These are phyloP conservation scores for Stephania japonica DNA, from an alignment of 164 flowering plant genomes.

Conservation along the genomic window DNA sequence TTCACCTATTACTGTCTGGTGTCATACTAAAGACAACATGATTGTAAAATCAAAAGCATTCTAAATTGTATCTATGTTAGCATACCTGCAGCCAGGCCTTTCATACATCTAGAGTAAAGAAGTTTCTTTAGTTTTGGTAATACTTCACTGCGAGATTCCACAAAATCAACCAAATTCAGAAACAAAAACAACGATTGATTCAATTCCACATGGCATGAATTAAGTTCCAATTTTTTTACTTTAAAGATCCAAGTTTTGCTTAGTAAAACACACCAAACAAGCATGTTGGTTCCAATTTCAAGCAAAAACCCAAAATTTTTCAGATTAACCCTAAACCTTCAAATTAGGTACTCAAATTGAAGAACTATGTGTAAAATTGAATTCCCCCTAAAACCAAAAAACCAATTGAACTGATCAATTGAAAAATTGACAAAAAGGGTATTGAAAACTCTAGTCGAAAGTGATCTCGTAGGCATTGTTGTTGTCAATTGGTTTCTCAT, in stretches of 20 bases:
- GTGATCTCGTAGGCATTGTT: too few species aligned
- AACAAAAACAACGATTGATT: not conserved
- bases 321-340: not conserved
- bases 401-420: not conserved
- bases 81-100: too few species aligned
- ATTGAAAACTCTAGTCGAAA: too few species aligned
- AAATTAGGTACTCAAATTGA: not conserved
- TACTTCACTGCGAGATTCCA: conserved; percentile 44
- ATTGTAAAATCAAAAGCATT: too few species aligned
- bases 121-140: too few species aligned
- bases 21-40: too few species aligned
- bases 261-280: not conserved
- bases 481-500: too few species aligned
- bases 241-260: not conserved
- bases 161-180: conserved; percentile 4
- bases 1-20: too few species aligned
- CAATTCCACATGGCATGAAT: not conserved
- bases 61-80: too few species aligned
- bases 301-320: not conserved
- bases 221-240: not conserved
- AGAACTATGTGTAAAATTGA: not conserved
- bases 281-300: not conserved
- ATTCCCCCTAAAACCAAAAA: not conserved
- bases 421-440: not conserved
- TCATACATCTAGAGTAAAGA: too few species aligned